These are phyloP conservation scores for Porpolomopsis calyptriformis DNA, from an alignment of 768 basidiomycete genomes.

Conservation along the genomic window DNA sequence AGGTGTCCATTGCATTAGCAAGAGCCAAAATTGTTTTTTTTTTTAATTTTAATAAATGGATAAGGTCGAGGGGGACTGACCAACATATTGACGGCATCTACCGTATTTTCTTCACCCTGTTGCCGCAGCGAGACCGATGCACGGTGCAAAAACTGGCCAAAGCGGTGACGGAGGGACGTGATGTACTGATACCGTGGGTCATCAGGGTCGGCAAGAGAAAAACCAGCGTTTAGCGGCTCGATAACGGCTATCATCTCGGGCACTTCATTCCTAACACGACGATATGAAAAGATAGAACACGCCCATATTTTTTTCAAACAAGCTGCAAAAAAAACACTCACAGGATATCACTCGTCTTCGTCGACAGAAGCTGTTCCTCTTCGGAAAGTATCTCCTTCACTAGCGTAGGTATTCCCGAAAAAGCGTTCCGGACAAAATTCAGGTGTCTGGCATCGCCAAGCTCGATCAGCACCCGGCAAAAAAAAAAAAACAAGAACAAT, in stretches of 20 bases:
- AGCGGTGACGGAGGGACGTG: conserved; percentile 41
- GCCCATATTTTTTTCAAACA: neutral
- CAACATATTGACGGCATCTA: conserved; percentile 69
- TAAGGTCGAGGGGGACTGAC: too few relatives aligned
- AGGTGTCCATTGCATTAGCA: conserved; percentile 2
- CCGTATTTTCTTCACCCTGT: conserved; percentile 71
- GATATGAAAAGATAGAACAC: neutral
- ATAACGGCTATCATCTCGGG: conserved; percentile 68
- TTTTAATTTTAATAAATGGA: too few relatives aligned
- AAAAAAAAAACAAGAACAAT: too few relatives aligned
- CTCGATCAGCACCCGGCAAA: neutral
- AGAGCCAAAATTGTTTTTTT: neutral
- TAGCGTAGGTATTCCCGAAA: conserved; percentile 64
- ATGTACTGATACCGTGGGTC: conserved; percentile 62
- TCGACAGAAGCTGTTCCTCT: conserved; percentile 34
- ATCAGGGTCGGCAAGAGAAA: conserved; percentile 51
- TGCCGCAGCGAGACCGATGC: conserved; percentile 57
- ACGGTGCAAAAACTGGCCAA: conserved; percentile 58
- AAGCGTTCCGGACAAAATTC: conserved; percentile 63
- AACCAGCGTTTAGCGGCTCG: conserved; percentile 51
- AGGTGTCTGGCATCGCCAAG: conserved; percentile 36
- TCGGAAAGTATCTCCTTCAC: conserved; percentile 41
- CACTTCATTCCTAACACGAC: conserved; percentile 46
- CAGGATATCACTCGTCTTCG: conserved; percentile 58
- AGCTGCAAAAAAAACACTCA: too few relatives aligned